A percentile compares a stretch with the other conserved stretches of the same genome.
These are phyloP conservation scores for Talaromyces rugulosus DNA, from an alignment of 2,329 filamentous ascomycete genomes.

Conservation along the genomic window DNA sequence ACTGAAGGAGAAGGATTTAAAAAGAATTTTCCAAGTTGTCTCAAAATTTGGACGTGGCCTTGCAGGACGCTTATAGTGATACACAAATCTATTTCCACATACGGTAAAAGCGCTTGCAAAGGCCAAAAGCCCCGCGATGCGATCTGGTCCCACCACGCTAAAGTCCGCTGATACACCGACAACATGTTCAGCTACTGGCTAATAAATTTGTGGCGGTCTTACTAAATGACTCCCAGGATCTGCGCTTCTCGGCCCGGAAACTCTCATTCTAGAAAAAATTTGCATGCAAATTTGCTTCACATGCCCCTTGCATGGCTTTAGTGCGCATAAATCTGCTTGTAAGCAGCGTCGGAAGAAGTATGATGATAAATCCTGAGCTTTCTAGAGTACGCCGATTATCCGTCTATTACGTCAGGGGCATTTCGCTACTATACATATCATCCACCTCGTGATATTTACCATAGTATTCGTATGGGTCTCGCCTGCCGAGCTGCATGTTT, in stretches of 20 bases:
- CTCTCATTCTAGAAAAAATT: not conserved
- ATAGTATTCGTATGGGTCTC: not conserved
- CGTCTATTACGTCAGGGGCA: not conserved
- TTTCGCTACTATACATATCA: not conserved
- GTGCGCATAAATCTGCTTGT: not conserved
- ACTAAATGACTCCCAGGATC: not conserved
- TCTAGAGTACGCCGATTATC: not conserved
- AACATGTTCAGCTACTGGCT: not conserved
- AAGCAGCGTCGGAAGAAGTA: not conserved
- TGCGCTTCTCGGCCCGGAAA: not conserved
- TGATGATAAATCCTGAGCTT: not conserved
- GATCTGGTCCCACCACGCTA: not conserved
- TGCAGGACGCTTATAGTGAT: not conserved
- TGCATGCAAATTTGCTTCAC: not conserved
- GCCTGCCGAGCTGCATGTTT: not conserved
- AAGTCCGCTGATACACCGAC: not conserved
- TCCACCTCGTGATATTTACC: not conserved
- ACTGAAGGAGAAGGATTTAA: not conserved
- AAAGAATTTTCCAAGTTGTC: not conserved
- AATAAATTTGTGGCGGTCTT: not conserved
- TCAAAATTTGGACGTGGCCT: not conserved
- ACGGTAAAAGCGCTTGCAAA: not conserved
- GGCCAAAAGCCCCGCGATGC: not conserved
- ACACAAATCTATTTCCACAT: not conserved
- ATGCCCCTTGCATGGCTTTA: not conserved